Evolutionary conservation across 768 basidiomycete species (phyloP).

Genomic region (Russula virescens): DNA sequence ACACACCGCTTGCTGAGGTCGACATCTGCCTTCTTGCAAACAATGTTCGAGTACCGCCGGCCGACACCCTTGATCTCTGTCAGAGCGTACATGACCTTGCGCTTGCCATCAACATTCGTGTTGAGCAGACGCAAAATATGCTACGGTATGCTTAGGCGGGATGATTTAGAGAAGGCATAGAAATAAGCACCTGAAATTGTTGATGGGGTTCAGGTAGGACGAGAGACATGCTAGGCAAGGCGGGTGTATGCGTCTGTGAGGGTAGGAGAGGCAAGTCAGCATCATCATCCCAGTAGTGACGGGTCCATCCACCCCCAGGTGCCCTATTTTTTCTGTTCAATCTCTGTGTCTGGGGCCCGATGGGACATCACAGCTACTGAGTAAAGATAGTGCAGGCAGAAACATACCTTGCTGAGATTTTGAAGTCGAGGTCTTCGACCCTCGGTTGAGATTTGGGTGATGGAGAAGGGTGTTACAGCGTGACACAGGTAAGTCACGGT

Average conservation of each 20-base stretch:
- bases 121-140: slow-evolving; percentile 99
- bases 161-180: neutral
- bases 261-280: slow-evolving; percentile 1
- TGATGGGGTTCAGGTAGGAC: slow-evolving; percentile 93
- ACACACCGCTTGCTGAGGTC: slow-evolving; percentile 96
- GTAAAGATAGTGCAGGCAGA: neutral
- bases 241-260: slow-evolving; percentile 1
- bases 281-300: slow-evolving; percentile 18
- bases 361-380: neutral
- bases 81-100: slow-evolving; percentile 99
- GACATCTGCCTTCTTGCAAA: slow-evolving; percentile 99
- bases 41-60: slow-evolving; percentile 95
- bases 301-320: slow-evolving; percentile 19
- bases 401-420: slow-evolving; percentile 17
- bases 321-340: neutral
- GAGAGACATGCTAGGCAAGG: slow-evolving; percentile 72
- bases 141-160: slow-evolving; percentile 36
- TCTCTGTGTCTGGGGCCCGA: neutral
- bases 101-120: slow-evolving; percentile 99
- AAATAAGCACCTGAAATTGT: slow-evolving; percentile 77
- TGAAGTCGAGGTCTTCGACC: neutral
- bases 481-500: slow-evolving; percentile 7
- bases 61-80: slow-evolving; percentile 99
- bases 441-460: neutral
- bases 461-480: neutral